These are phyloP conservation scores for Aspergillus cavernicola DNA, from an alignment of 495 filamentous ascomycete species.

Conservation along the genomic window DNA sequence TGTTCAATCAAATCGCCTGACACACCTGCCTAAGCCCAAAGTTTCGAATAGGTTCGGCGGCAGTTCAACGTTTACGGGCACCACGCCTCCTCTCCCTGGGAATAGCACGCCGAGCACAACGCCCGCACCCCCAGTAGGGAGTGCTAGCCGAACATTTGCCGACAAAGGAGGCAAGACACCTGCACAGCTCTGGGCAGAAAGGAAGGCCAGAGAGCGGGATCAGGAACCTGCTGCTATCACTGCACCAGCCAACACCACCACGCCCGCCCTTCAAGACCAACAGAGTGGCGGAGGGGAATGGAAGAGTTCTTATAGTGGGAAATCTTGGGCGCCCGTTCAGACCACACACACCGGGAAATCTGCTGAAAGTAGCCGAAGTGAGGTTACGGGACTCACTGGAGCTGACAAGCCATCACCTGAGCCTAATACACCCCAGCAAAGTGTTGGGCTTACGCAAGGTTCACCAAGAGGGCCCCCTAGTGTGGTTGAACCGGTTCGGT, in stretches of 20 bases:
- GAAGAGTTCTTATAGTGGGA: constrained; percentile 87
- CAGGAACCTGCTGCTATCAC: constrained; percentile 32
- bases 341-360: constrained; percentile 66
- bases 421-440: constrained; percentile 49
- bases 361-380: constrained; percentile 51
- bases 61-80: constrained; percentile 70
- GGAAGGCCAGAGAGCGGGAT: constrained; percentile 78
- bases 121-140: constrained; percentile 59
- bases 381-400: constrained; percentile 55
- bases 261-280: constrained; percentile 58
- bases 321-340: constrained; percentile 80
- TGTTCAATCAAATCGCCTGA: constrained; percentile 71
- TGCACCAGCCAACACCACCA: constrained; percentile 29
- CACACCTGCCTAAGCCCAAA: constrained; percentile 88
- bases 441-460: constrained; percentile 67
- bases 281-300: constrained; percentile 69
- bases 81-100: constrained; percentile 78
- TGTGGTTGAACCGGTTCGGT: constrained; percentile 41
- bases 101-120: constrained; percentile 52
- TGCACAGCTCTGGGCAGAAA: constrained; percentile 95
- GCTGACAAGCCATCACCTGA: constrained; percentile 44
- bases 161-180: constrained; percentile 95
- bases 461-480: constrained; percentile 61
- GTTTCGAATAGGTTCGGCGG: constrained; percentile 80
- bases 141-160: constrained; percentile 87